Base-by-base conservation (phyloP, 2,329 filamentous ascomycete species). In the Cercospora sp. region DNA sequence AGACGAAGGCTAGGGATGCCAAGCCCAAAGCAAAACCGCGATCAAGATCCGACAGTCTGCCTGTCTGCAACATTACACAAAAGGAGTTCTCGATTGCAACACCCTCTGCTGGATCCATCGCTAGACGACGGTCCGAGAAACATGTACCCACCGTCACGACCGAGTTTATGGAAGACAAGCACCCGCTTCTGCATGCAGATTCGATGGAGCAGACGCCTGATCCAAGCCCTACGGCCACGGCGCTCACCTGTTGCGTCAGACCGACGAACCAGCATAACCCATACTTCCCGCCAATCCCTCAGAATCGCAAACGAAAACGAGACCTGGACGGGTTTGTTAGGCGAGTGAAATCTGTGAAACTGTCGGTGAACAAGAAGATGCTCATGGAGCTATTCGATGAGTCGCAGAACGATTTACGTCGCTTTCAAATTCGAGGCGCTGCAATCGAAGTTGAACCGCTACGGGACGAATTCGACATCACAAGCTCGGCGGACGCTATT, bases 311-410 rank as follows among this genome's bases (percentile, higher is more conserved):
- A 13, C 66, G 32, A 55, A 63, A 62, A 62, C 43, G 49, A 37
- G 59, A 61, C n/a, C 62, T 58, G 30, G 66, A 43, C 37, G 49
- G 40, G 10, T 13, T 66, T 12, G 58, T 61, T 21, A 34, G 18
- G 28, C 53, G 62, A 3, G 63, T 68, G 45, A 68, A 62, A 40
- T 65, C 63, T 18, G 63, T 66, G 45, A 34, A 30, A n/a, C 21
- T 65, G 26, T 58, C 66, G 5, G 60, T 63, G 49, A 64, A 66
- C 18, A 61, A 60, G 32, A 65, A 59, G 28, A 62, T 60, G 37
- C 63, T 68, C 51, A 58, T 55, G 26, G 51, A 68, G 3, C 30
- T 68, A 2, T 63, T 62, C 16, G 66, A 68, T n/a, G 66, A 68
- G 45, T 65, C 57, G 30, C 58, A 68, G 26, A 55, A 65, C 28